Percentiles rank a stretch among this genome's conserved stretches.
These are phyloP conservation scores for Yarrowia sp. DNA, from an alignment of 805 yeast genomes.

Conservation along the genomic window DNA sequence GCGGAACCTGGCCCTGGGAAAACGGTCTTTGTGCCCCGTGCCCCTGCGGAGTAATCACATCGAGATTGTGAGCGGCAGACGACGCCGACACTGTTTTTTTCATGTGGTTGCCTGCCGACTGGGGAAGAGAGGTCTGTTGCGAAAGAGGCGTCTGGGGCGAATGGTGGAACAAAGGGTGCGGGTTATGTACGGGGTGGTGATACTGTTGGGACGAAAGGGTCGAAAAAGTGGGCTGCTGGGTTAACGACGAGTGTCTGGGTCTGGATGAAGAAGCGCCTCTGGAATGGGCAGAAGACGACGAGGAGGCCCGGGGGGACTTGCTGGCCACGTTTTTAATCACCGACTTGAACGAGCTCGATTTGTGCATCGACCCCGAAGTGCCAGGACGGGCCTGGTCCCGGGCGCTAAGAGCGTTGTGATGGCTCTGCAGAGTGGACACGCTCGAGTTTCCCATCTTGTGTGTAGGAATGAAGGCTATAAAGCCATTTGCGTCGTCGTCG, in stretches of 20 bases:
- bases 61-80: too few species aligned
- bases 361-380: too few species aligned
- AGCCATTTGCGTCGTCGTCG: constrained; percentile 6
- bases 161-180: too few species aligned
- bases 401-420: neutral
- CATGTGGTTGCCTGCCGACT: too few species aligned
- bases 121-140: too few species aligned
- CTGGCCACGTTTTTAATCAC: neutral
- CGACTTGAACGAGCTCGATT: neutral
- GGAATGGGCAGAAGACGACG: neutral
- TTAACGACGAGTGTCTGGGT: neutral
- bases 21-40: too few species aligned
- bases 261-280: neutral
- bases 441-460: constrained; percentile 18
- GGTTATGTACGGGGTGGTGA: neutral
- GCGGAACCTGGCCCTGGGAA: too few species aligned
- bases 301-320: neutral
- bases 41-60: too few species aligned
- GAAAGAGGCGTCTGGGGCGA: too few species aligned
- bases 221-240: neutral
- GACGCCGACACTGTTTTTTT: too few species aligned
- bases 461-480: constrained; percentile 28
- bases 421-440: neutral
- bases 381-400: too few species aligned
- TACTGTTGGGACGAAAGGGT: neutral